These are phyloP conservation scores for Goffeauzyma gilvescens DNA, from an alignment of 768 basidiomycete genomes.

Conservation along the genomic window DNA sequence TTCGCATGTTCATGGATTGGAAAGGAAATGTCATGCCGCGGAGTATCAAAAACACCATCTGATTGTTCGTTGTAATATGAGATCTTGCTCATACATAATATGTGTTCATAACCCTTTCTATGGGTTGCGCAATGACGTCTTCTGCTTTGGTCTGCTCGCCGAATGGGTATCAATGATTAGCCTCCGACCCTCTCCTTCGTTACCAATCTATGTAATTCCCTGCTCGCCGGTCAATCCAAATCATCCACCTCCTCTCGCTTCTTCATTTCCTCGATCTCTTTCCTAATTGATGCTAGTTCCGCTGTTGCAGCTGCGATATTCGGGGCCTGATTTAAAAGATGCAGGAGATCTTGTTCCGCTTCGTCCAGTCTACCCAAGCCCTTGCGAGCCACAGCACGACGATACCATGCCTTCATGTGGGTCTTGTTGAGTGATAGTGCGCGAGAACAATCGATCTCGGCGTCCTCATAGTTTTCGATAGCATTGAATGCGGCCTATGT, in stretches of 20 bases:
- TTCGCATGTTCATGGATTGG: too few relatives aligned
- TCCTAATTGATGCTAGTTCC: slow-evolving; percentile 10
- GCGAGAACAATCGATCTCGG: slow-evolving; percentile 27
- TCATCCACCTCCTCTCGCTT: slow-evolving; percentile 8
- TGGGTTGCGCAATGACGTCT: too few relatives aligned
- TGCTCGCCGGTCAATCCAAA: too few relatives aligned
- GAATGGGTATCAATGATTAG: too few relatives aligned
- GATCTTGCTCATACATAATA: too few relatives aligned
- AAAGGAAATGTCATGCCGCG: too few relatives aligned
- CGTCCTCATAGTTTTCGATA: slow-evolving; percentile 23
- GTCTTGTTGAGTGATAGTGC: slow-evolving; percentile 22
- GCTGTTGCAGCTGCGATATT: slow-evolving; percentile 12
- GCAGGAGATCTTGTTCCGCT: slow-evolving; percentile 18
- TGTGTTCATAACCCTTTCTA: too few relatives aligned
- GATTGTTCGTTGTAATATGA: too few relatives aligned
- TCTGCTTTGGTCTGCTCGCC: too few relatives aligned
- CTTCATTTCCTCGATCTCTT: slow-evolving; percentile 14
- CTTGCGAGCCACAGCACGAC: slow-evolving; percentile 24
- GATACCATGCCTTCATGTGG: slow-evolving; percentile 30
- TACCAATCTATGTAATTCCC: too few relatives aligned
- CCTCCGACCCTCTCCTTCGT: too few relatives aligned
- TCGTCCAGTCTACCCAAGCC: slow-evolving; percentile 25
- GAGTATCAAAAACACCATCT: too few relatives aligned
- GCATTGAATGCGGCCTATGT: slow-evolving; percentile 25
- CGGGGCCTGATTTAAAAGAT: slow-evolving; percentile 11